These are phyloP conservation scores for Phytophthora palmivora DNA, from an alignment of 352 stramenopile genomes.

Conservation along the genomic window DNA sequence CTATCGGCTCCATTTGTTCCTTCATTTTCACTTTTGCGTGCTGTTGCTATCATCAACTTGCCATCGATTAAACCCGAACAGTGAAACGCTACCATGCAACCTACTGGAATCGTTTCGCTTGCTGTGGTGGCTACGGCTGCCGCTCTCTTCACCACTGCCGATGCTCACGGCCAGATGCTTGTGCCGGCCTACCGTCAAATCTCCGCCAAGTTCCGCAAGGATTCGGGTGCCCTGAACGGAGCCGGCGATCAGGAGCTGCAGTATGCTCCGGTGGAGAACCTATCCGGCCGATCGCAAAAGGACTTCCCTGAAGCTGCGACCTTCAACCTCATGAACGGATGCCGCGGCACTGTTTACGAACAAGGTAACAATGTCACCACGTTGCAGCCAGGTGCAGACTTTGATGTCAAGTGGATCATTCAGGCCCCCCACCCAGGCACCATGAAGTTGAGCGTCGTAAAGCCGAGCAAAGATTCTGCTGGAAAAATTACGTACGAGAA, in stretches of 20 bases:
- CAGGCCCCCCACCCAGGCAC: constrained; percentile 55
- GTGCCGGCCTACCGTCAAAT: too few species aligned
- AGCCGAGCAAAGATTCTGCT: constrained; percentile 40
- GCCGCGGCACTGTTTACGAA: constrained; percentile 39
- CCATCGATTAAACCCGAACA: constrained; percentile 20
- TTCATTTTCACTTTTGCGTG: constrained; percentile 28
- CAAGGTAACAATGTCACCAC: constrained; percentile 34
- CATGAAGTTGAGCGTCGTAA: constrained; percentile 56
- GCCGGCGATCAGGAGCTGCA: too few species aligned
- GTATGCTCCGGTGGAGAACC: too few species aligned
- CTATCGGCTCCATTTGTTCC: background rate
- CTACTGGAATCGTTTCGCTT: constrained; percentile 19
- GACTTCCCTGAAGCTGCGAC: background rate
- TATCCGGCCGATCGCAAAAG: too few species aligned
- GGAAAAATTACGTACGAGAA: constrained; percentile 4
- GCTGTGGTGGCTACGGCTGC: constrained; percentile 22
- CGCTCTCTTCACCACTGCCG: constrained; percentile 24
- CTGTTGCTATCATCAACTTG: constrained; percentile 1
- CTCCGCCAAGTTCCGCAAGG: too few species aligned
- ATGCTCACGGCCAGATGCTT: constrained; percentile 34
- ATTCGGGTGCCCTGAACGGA: too few species aligned
- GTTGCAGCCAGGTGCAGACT: constrained; percentile 18
- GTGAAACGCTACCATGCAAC: constrained; percentile 28
- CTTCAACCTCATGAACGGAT: constrained; percentile 43
- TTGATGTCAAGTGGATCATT: constrained; percentile 33